A percentile compares a stretch with the other conserved stretches of the same genome.
Conservation (phyloP, 768 basidiomycete species). For the Serendipita sp. region DNA sequence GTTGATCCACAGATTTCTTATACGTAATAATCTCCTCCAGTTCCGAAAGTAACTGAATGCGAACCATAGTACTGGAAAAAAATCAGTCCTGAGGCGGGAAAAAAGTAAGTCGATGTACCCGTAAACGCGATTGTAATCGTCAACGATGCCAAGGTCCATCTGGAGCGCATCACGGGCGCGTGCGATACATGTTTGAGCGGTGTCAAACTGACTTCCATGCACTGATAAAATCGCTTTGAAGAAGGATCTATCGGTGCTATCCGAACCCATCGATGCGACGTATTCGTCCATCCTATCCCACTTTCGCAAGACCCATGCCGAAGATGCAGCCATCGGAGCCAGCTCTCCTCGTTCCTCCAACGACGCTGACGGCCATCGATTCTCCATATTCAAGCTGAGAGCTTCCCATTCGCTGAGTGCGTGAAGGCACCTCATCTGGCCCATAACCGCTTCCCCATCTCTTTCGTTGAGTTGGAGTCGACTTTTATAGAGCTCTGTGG, state of each 20-base stretch:
- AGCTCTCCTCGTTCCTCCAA: conserved; percentile 25
- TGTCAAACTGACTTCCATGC: conserved; percentile 28
- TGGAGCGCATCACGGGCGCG: conserved; percentile 30
- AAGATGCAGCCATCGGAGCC: conserved; percentile 32
- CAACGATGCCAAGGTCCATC: conserved; percentile 29
- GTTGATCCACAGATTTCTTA: conserved; percentile 28
- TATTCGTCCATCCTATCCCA: conserved; percentile 36
- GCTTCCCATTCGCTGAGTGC: conserved; percentile 34
- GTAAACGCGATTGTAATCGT: conserved; percentile 32
- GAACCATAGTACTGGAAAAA: conserved; percentile 24
- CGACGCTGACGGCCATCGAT: conserved; percentile 24
- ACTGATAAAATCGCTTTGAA: conserved; percentile 33
- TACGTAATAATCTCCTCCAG: conserved; percentile 35
- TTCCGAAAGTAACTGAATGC: conserved; percentile 35
- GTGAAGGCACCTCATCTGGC: conserved; percentile 30
- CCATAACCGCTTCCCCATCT: conserved; percentile 22
- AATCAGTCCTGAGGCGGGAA: background rate
- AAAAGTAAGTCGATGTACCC: conserved; percentile 19
- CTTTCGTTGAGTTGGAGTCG: conserved; percentile 17
- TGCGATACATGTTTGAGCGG: conserved; percentile 27
- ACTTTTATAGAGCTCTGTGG: conserved; percentile 22
- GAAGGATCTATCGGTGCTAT: conserved; percentile 32
- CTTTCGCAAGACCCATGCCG: conserved; percentile 30
- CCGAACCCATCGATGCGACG: conserved; percentile 30
- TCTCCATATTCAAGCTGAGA: conserved; percentile 25